These are phyloP conservation scores for Saccharomyces hybrid DNA, from an alignment of 1,139 yeast genomes.

Conservation along the genomic window DNA sequence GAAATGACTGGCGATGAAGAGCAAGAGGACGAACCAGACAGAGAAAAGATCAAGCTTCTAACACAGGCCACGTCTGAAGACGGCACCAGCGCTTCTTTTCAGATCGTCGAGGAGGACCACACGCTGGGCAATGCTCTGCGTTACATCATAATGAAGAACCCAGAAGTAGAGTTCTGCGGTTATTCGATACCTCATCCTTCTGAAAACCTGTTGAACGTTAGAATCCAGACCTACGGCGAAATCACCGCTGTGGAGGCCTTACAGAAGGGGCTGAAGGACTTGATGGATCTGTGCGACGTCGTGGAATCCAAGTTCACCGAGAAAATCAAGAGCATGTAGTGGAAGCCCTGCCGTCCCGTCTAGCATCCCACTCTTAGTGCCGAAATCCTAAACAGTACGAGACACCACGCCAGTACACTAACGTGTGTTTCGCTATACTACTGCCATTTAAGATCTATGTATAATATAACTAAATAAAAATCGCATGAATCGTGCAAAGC, in stretches of 20 bases:
- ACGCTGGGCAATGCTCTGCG: conserved; percentile 90
- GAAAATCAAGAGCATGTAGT: conserved; percentile 40
- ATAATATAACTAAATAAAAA: not conserved
- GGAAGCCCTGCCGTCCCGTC: not conserved
- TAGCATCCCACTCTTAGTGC: not conserved
- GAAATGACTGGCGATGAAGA: conserved; percentile 24
- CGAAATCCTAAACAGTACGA: not conserved
- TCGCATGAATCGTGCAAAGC: not conserved
- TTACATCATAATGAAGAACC: conserved; percentile 93
- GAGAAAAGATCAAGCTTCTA: conserved; percentile 41
- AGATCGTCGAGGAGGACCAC: conserved; percentile 87
- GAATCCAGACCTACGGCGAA: conserved; percentile 89
- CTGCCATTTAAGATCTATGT: not conserved
- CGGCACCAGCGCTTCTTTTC: conserved; percentile 93
- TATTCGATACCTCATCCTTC: conserved; percentile 99
- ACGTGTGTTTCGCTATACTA: not conserved
- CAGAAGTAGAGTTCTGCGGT: conserved; percentile 96
- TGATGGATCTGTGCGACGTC: conserved; percentile 73
- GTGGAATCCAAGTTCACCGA: conserved; percentile 73
- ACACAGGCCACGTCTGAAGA: conserved; percentile 86
- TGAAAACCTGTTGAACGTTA: conserved; percentile 77
- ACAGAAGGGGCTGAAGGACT: conserved; percentile 83
- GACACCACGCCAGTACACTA: not conserved
- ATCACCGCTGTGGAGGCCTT: conserved; percentile 89
- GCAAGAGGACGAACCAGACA: conserved; percentile 33